Conservation (phyloP, 805 yeast species). For the Candida maris region DNA sequence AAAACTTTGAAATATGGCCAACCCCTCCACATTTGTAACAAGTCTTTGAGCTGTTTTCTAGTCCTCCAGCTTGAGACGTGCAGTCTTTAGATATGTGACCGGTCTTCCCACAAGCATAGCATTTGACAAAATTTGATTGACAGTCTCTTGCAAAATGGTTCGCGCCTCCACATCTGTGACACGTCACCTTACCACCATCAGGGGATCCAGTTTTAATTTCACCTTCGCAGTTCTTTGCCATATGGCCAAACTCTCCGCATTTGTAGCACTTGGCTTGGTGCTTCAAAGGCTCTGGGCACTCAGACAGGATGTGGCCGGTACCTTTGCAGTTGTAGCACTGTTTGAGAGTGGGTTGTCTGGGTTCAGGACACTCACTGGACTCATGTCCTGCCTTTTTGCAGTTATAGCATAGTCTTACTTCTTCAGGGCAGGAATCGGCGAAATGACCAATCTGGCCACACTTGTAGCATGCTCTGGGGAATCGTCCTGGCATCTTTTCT, state of each 20-base stretch:
- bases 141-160: conserved; percentile 93
- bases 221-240: conserved; percentile 65
- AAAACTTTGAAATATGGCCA: conserved; percentile 87
- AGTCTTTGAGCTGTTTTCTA: conserved; percentile 45
- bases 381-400: conserved; percentile 89
- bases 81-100: conserved; percentile 92
- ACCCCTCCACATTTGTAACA: conserved; percentile 73
- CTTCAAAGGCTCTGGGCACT: conserved; percentile 64
- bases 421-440: conserved; percentile 82
- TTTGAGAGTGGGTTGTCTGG: conserved; percentile 79
- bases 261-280: conserved; percentile 71
- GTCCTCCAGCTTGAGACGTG: conserved; percentile 50
- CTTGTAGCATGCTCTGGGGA: conserved; percentile 76
- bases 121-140: conserved; percentile 61
- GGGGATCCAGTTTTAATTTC: conserved; percentile 16
- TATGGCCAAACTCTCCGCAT: conserved; percentile 76
- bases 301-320: conserved; percentile 83
- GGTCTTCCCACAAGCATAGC: conserved; percentile 87
- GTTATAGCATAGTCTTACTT: conserved; percentile 87
- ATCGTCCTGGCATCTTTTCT: conserved; percentile 29
- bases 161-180: conserved; percentile 91
- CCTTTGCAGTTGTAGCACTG: conserved; percentile 94
- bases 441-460: conserved; percentile 91
- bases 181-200: conserved; percentile 44
- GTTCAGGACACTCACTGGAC: conserved; percentile 83